phyloP scores from a whole-genome alignment of 2,329 filamentous ascomycete genomes.

The Leptographium flavum region DNA sequence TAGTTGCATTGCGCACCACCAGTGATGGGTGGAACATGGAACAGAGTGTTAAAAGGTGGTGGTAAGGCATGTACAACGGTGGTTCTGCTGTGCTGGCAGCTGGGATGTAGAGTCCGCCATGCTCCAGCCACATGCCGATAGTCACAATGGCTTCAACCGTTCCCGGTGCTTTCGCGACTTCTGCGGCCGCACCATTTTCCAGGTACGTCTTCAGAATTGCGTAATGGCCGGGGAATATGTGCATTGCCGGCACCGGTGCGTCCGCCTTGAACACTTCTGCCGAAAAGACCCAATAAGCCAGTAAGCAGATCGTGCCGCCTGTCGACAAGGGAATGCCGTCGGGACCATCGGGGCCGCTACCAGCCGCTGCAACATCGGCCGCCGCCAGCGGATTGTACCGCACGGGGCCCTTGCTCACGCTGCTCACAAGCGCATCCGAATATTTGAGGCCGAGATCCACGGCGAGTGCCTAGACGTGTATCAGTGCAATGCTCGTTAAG shows the following conservation, averaged over 20 bases:
- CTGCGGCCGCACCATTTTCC: slow-evolving; percentile 30
- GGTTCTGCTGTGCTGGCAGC: slow-evolving; percentile 15
- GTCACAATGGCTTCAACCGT: slow-evolving; percentile 45
- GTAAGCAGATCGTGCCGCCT: slow-evolving; percentile 42
- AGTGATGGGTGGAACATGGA: slow-evolving; percentile 42
- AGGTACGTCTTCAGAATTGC: slow-evolving; percentile 39
- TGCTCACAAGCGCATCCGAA: slow-evolving; percentile 30
- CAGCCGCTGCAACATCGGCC: slow-evolving; percentile 10
- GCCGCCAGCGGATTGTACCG: slow-evolving; percentile 29
- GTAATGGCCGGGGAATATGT: slow-evolving; percentile 47
- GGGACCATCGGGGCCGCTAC: background rate
- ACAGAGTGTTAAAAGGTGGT: slow-evolving; percentile 43
- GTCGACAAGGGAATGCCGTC: slow-evolving; percentile 42
- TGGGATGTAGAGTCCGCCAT: slow-evolving; percentile 21
- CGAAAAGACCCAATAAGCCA: slow-evolving; percentile 49
- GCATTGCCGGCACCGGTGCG: slow-evolving; percentile 35
- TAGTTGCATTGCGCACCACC: slow-evolving; percentile 39
- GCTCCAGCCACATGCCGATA: slow-evolving; percentile 44
- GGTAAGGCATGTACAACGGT: slow-evolving; percentile 38
- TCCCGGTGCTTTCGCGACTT: slow-evolving; percentile 35
- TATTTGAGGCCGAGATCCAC: slow-evolving; percentile 43
- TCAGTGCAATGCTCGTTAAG: background rate
- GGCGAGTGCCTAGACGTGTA: slow-evolving; percentile 38
- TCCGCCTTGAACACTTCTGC: slow-evolving; percentile 45
- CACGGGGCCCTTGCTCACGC: slow-evolving; percentile 26